Evolutionary conservation across 345 rosid species (phyloP).

Genomic region (Murraya koenigii): DNA sequence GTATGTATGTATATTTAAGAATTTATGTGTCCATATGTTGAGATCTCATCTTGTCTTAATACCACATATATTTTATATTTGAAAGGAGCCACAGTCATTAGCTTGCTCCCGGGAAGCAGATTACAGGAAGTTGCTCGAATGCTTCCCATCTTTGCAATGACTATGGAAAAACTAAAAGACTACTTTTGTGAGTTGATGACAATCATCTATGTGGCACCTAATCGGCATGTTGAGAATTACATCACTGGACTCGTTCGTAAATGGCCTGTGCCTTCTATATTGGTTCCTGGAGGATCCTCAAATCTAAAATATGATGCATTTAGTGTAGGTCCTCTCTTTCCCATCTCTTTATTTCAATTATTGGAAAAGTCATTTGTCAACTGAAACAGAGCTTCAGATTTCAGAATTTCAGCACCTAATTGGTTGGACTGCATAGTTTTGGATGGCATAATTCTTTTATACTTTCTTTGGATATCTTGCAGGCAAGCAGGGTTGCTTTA

Average conservation of each 20-base stretch:
- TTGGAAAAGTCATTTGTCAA: not conserved
- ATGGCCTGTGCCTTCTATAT: constrained; percentile 77
- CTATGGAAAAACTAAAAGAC: constrained; percentile 51
- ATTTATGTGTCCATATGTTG: not conserved
- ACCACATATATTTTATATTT: constrained; percentile 10
- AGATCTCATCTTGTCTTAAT: not conserved
- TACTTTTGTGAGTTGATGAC: constrained; percentile 48
- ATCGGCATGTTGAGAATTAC: constrained; percentile 60
- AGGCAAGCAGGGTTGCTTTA: constrained; percentile 82
- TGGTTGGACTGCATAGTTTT: not conserved
- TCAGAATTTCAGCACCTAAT: not conserved
- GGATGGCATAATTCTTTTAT: not conserved
- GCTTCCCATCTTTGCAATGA: constrained; percentile 71
- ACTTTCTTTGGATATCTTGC: constrained; percentile 23
- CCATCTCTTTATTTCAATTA: constrained; percentile 8
- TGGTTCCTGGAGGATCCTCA: constrained; percentile 65
- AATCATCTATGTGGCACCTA: constrained; percentile 76
- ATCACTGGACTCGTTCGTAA: constrained; percentile 31
- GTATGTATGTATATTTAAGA: not conserved
- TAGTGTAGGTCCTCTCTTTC: constrained; percentile 45
- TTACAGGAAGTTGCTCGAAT: constrained; percentile 82
- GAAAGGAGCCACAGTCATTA: constrained; percentile 61
- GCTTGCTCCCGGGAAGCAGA: constrained; percentile 94
- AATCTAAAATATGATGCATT: constrained; percentile 73
- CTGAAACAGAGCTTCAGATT: not conserved